These are phyloP conservation scores for Phytophthora podocarpi DNA, from an alignment of 352 stramenopile species.

Conservation along the genomic window DNA sequence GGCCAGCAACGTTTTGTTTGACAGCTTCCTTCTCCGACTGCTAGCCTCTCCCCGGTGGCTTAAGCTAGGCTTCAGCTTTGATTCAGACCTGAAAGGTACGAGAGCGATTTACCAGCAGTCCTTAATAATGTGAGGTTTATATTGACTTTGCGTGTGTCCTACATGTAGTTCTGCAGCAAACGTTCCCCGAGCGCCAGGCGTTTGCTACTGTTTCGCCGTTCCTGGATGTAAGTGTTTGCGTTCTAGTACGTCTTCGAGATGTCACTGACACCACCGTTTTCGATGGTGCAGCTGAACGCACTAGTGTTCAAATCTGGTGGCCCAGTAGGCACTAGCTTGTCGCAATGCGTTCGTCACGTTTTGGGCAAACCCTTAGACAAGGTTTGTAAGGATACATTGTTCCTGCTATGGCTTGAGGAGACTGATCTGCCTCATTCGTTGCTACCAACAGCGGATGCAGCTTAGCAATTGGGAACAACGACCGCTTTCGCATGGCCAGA, in stretches of 20 bases:
- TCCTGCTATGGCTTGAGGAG: neutral
- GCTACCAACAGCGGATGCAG: constrained; percentile 34
- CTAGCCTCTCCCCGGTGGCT: constrained; percentile 42
- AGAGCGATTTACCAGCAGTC: neutral
- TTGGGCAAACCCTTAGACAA: constrained; percentile 71
- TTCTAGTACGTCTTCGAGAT: neutral
- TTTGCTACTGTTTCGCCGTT: constrained; percentile 49
- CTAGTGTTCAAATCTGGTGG: constrained; percentile 27
- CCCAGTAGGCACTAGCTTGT: constrained; percentile 46
- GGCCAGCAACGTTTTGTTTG: constrained; percentile 53
- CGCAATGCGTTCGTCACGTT: constrained; percentile 39
- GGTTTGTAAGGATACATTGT: constrained; percentile 24
- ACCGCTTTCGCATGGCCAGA: constrained; percentile 28
- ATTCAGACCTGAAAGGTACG: constrained; percentile 70
- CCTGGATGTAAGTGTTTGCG: constrained; percentile 43
- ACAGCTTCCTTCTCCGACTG: constrained; percentile 45
- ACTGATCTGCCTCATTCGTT: neutral
- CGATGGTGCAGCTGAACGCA: constrained; percentile 33
- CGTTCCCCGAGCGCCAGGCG: constrained; percentile 56
- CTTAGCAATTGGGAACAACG: constrained; percentile 39
- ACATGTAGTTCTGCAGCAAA: constrained; percentile 69
- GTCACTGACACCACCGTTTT: neutral
- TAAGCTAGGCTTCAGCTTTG: constrained; percentile 75
- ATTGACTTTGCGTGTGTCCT: too few species aligned
- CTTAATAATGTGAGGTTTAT: too few species aligned